Conservation (phyloP, 306 rosid genomes). For the Citrullus mucosospermus region DNA sequence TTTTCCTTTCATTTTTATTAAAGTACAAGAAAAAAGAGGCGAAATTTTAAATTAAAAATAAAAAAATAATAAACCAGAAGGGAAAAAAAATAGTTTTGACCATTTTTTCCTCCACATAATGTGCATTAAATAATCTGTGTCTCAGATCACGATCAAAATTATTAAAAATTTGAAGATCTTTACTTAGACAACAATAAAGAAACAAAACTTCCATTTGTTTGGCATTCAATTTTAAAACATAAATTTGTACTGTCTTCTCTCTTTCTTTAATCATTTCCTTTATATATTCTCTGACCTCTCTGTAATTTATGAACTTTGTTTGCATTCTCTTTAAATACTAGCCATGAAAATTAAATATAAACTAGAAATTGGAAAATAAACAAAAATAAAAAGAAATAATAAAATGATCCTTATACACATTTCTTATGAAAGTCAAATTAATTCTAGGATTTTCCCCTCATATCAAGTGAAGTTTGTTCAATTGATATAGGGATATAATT, state of each 20-base stretch:
- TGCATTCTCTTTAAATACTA: not conserved
- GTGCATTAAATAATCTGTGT: not conserved
- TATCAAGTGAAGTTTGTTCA: not conserved
- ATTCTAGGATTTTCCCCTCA: not conserved
- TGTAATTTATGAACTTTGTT: not conserved
- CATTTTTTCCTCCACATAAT: not conserved
- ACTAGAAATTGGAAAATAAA: no score
- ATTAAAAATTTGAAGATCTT: not conserved
- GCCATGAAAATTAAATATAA: not conserved
- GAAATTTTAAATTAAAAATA: no score
- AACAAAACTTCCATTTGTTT: not conserved
- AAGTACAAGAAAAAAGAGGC: no score
- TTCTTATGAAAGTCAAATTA: no score
- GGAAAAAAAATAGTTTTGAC: no score
- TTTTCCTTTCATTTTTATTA: no score
- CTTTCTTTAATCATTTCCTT: not conserved
- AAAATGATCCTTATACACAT: not conserved
- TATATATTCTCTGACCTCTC: not conserved
- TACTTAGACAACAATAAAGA: not conserved
- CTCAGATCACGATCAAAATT: not conserved
- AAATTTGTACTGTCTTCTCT: not conserved
- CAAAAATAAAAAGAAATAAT: no score
- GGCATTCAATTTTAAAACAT: not conserved
- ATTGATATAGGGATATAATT: no score
- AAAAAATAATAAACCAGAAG: no score